A percentile compares a stretch with the other conserved stretches of the same genome.
Evolutionary conservation across 805 yeast species (phyloP).

Genomic region (Huiozyma sinensis): DNA sequence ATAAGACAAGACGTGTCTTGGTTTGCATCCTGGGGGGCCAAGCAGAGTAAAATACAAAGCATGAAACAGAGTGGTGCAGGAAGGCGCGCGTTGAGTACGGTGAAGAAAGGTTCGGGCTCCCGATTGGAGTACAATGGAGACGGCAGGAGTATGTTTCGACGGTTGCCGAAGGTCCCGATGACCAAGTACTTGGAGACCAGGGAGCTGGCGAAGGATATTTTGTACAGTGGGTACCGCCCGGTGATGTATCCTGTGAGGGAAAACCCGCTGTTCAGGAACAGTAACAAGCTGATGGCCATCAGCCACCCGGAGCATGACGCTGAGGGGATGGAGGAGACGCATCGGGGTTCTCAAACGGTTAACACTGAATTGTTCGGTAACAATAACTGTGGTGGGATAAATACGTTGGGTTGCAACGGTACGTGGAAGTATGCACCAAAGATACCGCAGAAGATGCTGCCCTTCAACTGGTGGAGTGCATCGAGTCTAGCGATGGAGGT

Average conservation of each 20-base stretch:
- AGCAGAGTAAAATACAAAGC: too few relatives aligned
- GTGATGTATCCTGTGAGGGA: constrained; percentile 25
- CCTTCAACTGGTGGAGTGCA: constrained; percentile 21
- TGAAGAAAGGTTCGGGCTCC: not conserved
- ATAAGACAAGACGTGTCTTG: too few relatives aligned
- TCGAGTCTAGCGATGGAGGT: constrained; percentile 25
- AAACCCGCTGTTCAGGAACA: constrained; percentile 21
- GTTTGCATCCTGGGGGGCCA: too few relatives aligned
- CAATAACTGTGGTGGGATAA: constrained; percentile 19
- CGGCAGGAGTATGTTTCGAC: constrained; percentile 9
- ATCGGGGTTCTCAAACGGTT: too few relatives aligned
- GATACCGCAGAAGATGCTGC: constrained; percentile 15
- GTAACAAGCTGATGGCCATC: not conserved
- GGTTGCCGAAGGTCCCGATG: constrained; percentile 26
- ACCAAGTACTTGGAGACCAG: constrained; percentile 22
- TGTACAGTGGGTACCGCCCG: constrained; percentile 27
- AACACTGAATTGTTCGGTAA: constrained; percentile 4
- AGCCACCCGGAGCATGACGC: not conserved
- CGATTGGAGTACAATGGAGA: not conserved
- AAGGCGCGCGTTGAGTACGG: not conserved
- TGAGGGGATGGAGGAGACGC: not conserved
- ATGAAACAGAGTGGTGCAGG: too few relatives aligned
- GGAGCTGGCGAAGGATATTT: constrained; percentile 21
- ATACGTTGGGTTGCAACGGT: constrained; percentile 24
- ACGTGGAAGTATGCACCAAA: constrained; percentile 23